A percentile compares a stretch with the other conserved stretches of the same genome.
Evolutionary conservation across 2,329 filamentous ascomycete species (phyloP).

Genomic region (Fusarium goolgardi): DNA sequence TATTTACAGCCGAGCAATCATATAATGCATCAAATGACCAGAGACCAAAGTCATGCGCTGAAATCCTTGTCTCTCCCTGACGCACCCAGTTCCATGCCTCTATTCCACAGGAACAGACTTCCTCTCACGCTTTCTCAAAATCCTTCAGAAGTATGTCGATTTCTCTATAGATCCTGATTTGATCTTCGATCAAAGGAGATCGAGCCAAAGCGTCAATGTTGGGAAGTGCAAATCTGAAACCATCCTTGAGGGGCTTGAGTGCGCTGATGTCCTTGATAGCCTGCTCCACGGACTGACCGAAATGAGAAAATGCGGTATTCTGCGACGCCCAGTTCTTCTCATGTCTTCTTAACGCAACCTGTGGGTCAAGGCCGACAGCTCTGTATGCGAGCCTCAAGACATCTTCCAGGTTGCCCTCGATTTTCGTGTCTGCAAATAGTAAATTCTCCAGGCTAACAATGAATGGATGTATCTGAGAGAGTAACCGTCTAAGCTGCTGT

Average conservation of each 20-base stretch:
- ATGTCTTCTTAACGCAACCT: fast-evolving
- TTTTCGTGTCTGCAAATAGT: fast-evolving
- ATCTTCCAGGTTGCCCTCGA: background rate
- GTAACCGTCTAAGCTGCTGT: too few species aligned
- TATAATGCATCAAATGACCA: fast-evolving
- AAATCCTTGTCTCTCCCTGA: too few species aligned
- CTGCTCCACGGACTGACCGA: background rate
- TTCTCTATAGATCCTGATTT: background rate
- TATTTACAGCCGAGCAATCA: too few species aligned
- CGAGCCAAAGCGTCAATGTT: fast-evolving
- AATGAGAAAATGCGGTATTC: background rate
- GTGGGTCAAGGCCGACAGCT: background rate
- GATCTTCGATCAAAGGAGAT: background rate
- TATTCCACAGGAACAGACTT: too few species aligned
- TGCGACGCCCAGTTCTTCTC: fast-evolving
- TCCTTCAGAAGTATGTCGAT: background rate
- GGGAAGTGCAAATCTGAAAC: fast-evolving
- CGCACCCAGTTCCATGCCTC: too few species aligned
- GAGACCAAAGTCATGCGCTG: background rate
- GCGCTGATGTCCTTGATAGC: background rate
- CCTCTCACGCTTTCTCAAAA: too few species aligned
- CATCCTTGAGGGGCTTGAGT: fast-evolving
- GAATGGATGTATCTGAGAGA: fast-evolving
- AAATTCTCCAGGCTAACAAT: background rate
- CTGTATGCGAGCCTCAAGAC: background rate